Base-by-base conservation (phyloP, 345 rosid species). In the Brassica incana region DNA sequence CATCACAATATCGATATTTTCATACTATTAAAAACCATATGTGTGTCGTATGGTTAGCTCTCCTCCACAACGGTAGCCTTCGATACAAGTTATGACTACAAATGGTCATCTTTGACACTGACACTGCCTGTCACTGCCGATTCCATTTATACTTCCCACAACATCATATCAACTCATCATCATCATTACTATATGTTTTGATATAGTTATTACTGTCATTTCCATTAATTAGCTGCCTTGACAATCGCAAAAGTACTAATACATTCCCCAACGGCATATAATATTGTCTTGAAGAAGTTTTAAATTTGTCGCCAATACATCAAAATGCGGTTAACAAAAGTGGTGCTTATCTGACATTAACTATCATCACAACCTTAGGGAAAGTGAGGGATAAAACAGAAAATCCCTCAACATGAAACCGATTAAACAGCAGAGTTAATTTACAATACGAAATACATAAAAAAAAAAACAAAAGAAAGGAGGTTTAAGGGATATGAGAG, bases 101-200 rank as follows among this genome's bases (percentile, higher is more conserved):
- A 84, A 73, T 62, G 36, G 82, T 85, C 83, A 82, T 45, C 15
- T 78, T 85, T 83, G 87, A 88, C 75, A 76, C 45, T 76, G 84
- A 83, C 85, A 65, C 72, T 80, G 69, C 77, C 71, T 65, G 75
- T 68, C 74, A 32, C 71, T 23, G 25, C 71, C 77, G 81, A 58
- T 72, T 72, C 5, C 40, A 38, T 45, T 66, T 40, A 43, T 72
- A 2, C 67, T 56, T 30, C 38, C 38, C 52, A 74, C 66, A 23
- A 61, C 15, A 59, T 66, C 56, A 6, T 35, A 77, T 70, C 71
- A 35, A 20, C 9, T 33, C 75, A 77, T 69, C 68, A 43, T 77
- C 33, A 77, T 56, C 11, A 72, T 15, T 16, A 67, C 45, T 11
- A 29, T 54, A 64, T 54, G 18, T 56, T 54, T 70, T 9, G 23